phyloP scores from a whole-genome alignment of 1,284 basidiomycete species.

The Apiotrichum mycotoxinovorans region DNA sequence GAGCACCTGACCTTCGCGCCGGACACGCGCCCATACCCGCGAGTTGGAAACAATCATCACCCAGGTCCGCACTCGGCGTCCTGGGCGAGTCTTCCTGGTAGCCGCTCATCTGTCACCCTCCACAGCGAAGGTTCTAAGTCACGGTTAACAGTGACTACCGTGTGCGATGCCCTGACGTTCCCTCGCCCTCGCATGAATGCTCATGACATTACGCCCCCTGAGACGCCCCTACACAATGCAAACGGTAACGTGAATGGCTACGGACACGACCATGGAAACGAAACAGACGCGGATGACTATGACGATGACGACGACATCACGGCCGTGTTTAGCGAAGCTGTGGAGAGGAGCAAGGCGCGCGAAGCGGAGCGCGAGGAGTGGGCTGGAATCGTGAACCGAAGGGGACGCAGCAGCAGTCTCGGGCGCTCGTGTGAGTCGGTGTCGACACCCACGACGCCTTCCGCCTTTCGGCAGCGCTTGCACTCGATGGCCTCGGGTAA shows the following conservation, averaged over 20 bases:
- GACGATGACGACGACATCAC: constrained; percentile 4
- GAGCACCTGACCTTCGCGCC: neutral
- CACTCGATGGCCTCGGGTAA: neutral
- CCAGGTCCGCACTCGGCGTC: neutral
- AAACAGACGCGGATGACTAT: neutral
- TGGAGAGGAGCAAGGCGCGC: constrained; percentile 8
- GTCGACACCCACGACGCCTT: constrained; percentile 1
- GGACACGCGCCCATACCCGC: constrained; percentile 8
- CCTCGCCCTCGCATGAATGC: constrained; percentile 38
- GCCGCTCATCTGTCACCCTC: constrained; percentile 8
- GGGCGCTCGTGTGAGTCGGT: constrained; percentile 2
- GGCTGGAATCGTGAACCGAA: constrained; percentile 10
- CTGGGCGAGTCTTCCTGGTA: neutral
- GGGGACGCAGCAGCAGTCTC: constrained; percentile 2
- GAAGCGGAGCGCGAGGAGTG: constrained; percentile 22
- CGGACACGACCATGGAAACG: no score
- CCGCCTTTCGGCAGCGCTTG: neutral
- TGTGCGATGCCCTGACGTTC: constrained; percentile 41
- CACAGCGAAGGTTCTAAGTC: constrained; percentile 20
- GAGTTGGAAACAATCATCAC: constrained; percentile 8
- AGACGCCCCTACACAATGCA: constrained; percentile 18
- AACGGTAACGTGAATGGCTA: no score
- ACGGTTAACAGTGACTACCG: constrained; percentile 19
- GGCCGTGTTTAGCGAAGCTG: constrained; percentile 8
- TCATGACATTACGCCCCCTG: constrained; percentile 40